Percentiles rank a stretch among this genome's conserved stretches.
Evolutionary conservation across 768 basidiomycete species (phyloP).

Genomic region (Mrakia blollopis): DNA sequence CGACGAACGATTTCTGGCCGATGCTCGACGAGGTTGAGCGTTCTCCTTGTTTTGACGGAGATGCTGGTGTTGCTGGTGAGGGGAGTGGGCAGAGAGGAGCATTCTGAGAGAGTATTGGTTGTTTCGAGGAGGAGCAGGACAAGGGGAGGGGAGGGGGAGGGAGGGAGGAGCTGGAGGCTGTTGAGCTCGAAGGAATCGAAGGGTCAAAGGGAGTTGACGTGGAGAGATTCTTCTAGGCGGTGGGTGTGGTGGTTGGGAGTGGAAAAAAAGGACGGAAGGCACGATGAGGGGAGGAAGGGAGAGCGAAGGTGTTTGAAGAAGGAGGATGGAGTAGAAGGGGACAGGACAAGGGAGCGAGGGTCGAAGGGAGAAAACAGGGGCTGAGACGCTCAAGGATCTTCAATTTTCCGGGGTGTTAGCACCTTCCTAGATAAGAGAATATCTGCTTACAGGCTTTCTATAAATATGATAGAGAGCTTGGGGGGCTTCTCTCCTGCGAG

Average conservation of each 20-base stretch:
- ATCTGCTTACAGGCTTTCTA: too few species aligned
- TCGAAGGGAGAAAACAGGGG: too few species aligned
- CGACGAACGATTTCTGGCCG: background rate
- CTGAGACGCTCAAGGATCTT: too few species aligned
- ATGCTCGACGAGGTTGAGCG: background rate
- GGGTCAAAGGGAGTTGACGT: background rate
- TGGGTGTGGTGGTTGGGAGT: background rate
- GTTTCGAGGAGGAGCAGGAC: background rate
- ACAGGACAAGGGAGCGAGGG: too few species aligned
- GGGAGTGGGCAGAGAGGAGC: constrained; percentile 6
- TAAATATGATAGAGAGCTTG: too few species aligned
- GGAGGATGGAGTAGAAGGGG: too few species aligned
- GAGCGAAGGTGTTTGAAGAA: background rate
- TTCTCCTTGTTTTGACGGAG: constrained; percentile 16
- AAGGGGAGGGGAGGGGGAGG: background rate
- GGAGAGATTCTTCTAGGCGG: background rate
- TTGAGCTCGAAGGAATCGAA: background rate
- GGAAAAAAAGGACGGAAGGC: background rate
- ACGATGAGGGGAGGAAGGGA: background rate
- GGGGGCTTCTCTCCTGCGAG: too few species aligned
- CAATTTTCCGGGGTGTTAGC: too few species aligned
- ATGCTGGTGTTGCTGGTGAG: background rate
- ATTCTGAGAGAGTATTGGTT: background rate
- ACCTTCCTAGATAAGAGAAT: too few species aligned
- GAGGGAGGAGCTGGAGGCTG: background rate